Conservation (phyloP, 768 basidiomycete genomes). For the Trametes cubensis region DNA sequence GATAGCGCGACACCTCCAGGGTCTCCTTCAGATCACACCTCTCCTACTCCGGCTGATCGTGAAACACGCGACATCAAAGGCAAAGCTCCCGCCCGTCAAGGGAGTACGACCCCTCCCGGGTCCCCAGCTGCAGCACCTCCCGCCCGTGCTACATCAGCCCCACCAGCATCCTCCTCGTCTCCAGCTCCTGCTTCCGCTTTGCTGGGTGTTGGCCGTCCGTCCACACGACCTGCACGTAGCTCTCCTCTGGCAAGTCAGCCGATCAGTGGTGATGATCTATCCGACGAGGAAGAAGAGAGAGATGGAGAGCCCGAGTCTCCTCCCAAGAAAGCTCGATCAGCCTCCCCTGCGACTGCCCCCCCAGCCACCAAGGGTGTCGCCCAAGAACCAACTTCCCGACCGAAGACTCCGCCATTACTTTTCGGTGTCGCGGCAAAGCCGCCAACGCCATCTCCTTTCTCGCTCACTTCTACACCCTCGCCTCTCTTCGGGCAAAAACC, state of each 20-base stretch:
- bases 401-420: slow-evolving; percentile 54
- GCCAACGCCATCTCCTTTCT: slow-evolving; percentile 14
- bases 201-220: slow-evolving; percentile 58
- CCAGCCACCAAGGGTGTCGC: not conserved
- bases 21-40: slow-evolving; percentile 13
- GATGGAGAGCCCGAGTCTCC: slow-evolving; percentile 4
- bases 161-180: slow-evolving; percentile 37
- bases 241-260: slow-evolving; percentile 67
- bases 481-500: slow-evolving; percentile 1
- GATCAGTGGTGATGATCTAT: slow-evolving; percentile 49
- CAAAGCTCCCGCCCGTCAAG: slow-evolving; percentile 34
- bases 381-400: slow-evolving; percentile 36
- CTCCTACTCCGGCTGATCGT: slow-evolving; percentile 15
- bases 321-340: slow-evolving; percentile 8
- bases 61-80: slow-evolving; percentile 7
- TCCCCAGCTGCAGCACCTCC: slow-evolving; percentile 47
- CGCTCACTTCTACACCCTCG: not conserved
- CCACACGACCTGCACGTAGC: slow-evolving; percentile 70
- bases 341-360: slow-evolving; percentile 8
- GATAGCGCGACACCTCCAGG: slow-evolving; percentile 11
- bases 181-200: slow-evolving; percentile 35
- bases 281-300: slow-evolving; percentile 35
- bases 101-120: slow-evolving; percentile 65
- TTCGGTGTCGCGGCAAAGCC: slow-evolving; percentile 16
- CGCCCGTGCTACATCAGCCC: slow-evolving; percentile 35